phyloP scores from a whole-genome alignment of 2,329 filamentous ascomycete species.

The Penicillium sp. region DNA sequence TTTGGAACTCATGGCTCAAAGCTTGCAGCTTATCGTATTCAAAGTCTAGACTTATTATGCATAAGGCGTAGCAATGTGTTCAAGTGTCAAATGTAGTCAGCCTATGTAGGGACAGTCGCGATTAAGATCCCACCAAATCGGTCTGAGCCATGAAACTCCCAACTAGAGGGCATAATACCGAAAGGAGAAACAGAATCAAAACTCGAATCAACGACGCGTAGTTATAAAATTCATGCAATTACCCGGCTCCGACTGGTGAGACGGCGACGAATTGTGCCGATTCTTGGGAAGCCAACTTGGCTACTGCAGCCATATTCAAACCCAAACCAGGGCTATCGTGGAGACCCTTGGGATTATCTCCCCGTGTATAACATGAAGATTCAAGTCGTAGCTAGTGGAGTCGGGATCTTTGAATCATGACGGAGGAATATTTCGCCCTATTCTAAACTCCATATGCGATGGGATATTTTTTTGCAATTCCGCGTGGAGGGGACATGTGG shows the following conservation, averaged over 20 bases:
- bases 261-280: slow-evolving; percentile 18
- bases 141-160: slow-evolving; percentile 1
- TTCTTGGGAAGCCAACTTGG: slow-evolving; percentile 9
- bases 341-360: background rate
- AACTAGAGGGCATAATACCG: background rate
- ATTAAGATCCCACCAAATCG: background rate
- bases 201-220: background rate
- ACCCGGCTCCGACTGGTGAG: slow-evolving; percentile 8
- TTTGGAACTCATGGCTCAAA: no score
- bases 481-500: background rate
- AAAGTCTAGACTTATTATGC: no score
- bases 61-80: background rate
- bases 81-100: background rate
- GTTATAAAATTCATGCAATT: background rate
- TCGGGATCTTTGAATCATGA: background rate
- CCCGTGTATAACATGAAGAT: background rate
- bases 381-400: background rate
- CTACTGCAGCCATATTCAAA: background rate
- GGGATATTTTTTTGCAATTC: background rate
- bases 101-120: background rate
- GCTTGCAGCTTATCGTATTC: background rate
- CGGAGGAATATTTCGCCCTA: slow-evolving; percentile 6
- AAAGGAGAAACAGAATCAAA: background rate
- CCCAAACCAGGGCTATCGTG: background rate
- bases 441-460: slow-evolving; percentile 1